phyloP scores from a whole-genome alignment of 2,329 filamentous ascomycete species.

The Colletotrichum trifolii region DNA sequence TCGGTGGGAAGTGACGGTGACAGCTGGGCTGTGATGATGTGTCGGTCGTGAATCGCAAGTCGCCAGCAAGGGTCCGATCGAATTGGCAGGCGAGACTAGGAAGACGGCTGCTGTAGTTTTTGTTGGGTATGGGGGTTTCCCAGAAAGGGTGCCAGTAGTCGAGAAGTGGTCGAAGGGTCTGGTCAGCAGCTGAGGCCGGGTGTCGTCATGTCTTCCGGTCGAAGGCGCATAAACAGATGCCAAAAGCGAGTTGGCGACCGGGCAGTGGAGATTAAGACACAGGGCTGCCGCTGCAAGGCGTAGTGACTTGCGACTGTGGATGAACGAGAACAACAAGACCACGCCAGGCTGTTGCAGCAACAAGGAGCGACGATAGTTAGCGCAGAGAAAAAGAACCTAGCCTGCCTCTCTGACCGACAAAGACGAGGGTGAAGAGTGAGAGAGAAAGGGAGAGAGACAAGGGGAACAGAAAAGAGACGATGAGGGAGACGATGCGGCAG shows the following conservation, averaged over 20 bases:
- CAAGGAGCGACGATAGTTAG: not conserved
- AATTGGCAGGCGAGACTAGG: constrained; percentile 9
- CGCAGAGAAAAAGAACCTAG: too few species aligned
- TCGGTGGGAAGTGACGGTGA: constrained; percentile 1
- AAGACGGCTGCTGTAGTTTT: constrained; percentile 7
- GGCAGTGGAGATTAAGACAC: constrained; percentile 21
- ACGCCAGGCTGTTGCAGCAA: constrained; percentile 3
- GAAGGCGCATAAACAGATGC: constrained; percentile 26
- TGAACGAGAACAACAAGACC: constrained; percentile 9
- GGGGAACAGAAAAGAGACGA: too few species aligned
- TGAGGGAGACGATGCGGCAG: too few species aligned
- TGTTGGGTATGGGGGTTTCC: not conserved
- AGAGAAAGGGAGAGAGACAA: too few species aligned
- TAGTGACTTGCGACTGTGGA: constrained; percentile 2
- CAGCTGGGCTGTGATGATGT: constrained; percentile 11
- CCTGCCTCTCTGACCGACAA: too few species aligned
- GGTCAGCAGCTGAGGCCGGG: constrained; percentile 17
- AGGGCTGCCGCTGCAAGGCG: not conserved
- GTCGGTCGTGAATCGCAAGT: constrained; percentile 6
- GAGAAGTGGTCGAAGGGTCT: constrained; percentile 20
- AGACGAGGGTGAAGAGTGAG: too few species aligned
- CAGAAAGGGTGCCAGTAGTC: constrained; percentile 18
- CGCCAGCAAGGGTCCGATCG: constrained; percentile 7
- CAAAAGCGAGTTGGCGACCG: constrained; percentile 2
- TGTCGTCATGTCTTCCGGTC: constrained; percentile 34